Evolutionary conservation across 2,329 filamentous ascomycete species (phyloP).

Genomic region (Neopestalotiopsis sp.): DNA sequence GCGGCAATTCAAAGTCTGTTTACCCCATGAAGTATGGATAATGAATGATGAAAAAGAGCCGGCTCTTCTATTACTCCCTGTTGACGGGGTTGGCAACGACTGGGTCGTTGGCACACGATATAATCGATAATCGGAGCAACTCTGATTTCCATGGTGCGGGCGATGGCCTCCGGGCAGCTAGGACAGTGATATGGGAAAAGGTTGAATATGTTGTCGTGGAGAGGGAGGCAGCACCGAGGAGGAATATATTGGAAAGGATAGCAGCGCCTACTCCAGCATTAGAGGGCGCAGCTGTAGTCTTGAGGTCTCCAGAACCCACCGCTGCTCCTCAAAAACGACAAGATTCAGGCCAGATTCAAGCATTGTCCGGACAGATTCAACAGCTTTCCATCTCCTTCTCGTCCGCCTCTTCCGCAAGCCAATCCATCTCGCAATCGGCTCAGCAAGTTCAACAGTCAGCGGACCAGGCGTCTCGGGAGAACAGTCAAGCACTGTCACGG

Average conservation of each 20-base stretch:
- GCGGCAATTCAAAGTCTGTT: constrained; percentile 25
- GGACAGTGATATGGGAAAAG: constrained; percentile 25
- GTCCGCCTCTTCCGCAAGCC: constrained; percentile 36
- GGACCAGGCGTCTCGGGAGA: constrained; percentile 34
- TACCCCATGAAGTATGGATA: constrained; percentile 30
- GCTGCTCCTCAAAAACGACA: constrained; percentile 31
- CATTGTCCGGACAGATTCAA: constrained; percentile 36
- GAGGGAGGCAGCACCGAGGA: constrained; percentile 21
- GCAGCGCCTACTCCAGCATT: constrained; percentile 22
- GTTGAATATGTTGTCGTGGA: constrained; percentile 26
- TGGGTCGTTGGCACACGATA: constrained; percentile 30
- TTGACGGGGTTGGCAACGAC: constrained; percentile 37
- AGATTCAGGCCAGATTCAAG: constrained; percentile 35
- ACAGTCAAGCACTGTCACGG: constrained; percentile 34
- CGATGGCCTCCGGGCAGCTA: constrained; percentile 16
- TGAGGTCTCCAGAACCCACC: constrained; percentile 32
- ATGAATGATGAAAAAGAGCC: constrained; percentile 38
- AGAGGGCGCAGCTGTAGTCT: constrained; percentile 28
- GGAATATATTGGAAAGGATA: constrained; percentile 26
- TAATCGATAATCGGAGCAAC: constrained; percentile 19
- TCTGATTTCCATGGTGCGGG: constrained; percentile 11
- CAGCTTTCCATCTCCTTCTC: constrained; percentile 37
- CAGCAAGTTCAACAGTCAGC: constrained; percentile 37
- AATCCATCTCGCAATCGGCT: constrained; percentile 36
- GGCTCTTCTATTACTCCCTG: constrained; percentile 35